These are phyloP conservation scores for Quercus lobata DNA, from an alignment of 331 rosid species.

Conservation along the genomic window DNA sequence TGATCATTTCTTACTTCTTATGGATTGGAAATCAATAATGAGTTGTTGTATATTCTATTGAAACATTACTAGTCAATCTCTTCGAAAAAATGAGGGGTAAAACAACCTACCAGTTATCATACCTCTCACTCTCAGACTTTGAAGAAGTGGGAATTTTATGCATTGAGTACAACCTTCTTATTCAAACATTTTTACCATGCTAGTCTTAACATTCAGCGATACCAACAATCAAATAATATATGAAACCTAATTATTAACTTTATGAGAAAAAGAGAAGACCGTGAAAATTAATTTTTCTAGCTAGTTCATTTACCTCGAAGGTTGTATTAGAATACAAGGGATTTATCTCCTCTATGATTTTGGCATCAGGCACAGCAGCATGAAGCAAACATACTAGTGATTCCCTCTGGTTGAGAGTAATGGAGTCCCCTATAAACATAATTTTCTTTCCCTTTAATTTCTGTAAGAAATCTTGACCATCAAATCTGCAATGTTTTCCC, in stretches of 20 bases:
- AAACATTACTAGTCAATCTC: too few species aligned
- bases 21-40: too few species aligned
- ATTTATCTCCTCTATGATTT: neutral
- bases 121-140: too few species aligned
- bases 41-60: too few species aligned
- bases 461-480: slow-evolving; percentile 37
- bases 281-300: neutral
- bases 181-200: too few species aligned
- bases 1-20: too few species aligned
- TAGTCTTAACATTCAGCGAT: neutral
- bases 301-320: slow-evolving; percentile 21
- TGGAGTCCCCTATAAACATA: slow-evolving; percentile 71
- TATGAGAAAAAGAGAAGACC: neutral
- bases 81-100: too few species aligned
- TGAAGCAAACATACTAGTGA: slow-evolving; percentile 59
- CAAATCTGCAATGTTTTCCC: slow-evolving; percentile 32
- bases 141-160: too few species aligned
- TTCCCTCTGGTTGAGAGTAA: slow-evolving; percentile 58
- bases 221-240: neutral
- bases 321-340: slow-evolving; percentile 5
- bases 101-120: too few species aligned
- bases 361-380: slow-evolving; percentile 38
- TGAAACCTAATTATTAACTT: neutral
- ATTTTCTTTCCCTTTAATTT: slow-evolving; percentile 49
- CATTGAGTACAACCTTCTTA: too few species aligned